These are phyloP conservation scores for Ascochyta pisi DNA, from an alignment of 2,329 filamentous ascomycete genomes.

Conservation along the genomic window DNA sequence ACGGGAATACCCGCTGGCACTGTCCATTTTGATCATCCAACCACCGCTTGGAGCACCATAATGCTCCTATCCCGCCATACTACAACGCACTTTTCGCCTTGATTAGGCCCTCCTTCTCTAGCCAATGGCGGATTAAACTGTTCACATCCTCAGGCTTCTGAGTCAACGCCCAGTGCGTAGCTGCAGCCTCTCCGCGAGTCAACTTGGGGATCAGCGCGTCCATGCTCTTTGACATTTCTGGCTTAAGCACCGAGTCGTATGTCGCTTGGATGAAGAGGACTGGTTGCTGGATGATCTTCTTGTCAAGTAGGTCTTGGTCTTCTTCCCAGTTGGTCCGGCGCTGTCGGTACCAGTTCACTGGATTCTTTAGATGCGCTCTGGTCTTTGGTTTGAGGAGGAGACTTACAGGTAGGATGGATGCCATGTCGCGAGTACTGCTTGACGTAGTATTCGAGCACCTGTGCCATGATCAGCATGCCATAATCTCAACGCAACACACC, in stretches of 20 bases:
- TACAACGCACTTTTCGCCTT: conserved; percentile 55
- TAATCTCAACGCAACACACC: background rate
- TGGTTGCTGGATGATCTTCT: conserved; percentile 52
- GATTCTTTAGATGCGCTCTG: conserved; percentile 20
- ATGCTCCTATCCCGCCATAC: background rate
- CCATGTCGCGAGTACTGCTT: conserved; percentile 74
- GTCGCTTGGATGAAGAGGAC: conserved; percentile 77
- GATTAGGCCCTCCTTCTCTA: conserved; percentile 63
- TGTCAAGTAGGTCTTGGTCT: conserved; percentile 59
- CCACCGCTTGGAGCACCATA: background rate
- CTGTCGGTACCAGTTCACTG: conserved; percentile 86
- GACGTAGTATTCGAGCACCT: conserved; percentile 73
- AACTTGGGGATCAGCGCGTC: conserved; percentile 69
- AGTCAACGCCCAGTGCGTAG: conserved; percentile 83
- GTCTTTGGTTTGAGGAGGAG: background rate
- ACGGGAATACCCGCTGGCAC: background rate
- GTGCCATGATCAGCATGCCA: conserved; percentile 54
- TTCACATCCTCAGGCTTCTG: conserved; percentile 77
- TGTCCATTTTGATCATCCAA: background rate
- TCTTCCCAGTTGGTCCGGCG: conserved; percentile 77
- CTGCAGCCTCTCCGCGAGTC: conserved; percentile 69
- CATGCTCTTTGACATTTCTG: conserved; percentile 75
- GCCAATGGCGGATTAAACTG: conserved; percentile 69
- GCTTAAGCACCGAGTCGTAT: conserved; percentile 74
- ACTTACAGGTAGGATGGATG: conserved; percentile 72